Percentiles rank a stretch among this genome's conserved stretches.
These are phyloP conservation scores for Castanea sativa DNA, from an alignment of 306 rosid species.

Conservation along the genomic window DNA sequence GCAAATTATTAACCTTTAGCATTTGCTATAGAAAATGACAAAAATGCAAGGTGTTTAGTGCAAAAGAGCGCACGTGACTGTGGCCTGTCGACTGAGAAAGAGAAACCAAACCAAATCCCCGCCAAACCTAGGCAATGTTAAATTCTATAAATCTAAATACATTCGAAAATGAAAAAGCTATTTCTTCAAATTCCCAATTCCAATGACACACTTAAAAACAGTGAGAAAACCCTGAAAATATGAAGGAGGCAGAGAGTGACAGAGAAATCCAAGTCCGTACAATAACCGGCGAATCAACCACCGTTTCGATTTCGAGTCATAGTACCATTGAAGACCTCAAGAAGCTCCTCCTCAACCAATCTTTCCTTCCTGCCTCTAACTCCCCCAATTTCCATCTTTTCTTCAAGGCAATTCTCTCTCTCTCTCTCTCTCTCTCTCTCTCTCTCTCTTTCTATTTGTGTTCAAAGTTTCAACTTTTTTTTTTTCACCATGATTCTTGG, in stretches of 20 bases:
- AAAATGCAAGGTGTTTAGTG: no score
- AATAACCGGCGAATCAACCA: conserved; percentile 58
- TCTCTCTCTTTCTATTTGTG: neutral
- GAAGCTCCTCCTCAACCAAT: conserved; percentile 60
- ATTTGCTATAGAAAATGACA: no score
- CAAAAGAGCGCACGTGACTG: no score
- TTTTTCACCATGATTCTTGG: neutral
- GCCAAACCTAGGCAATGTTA: no score
- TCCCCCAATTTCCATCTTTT: conserved; percentile 82
- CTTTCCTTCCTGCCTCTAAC: conserved; percentile 54
- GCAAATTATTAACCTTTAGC: no score
- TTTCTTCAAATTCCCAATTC: no score
- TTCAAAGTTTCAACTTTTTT: no score
- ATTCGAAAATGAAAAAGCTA: no score
- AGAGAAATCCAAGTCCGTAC: conserved; percentile 57
- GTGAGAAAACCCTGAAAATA: neutral
- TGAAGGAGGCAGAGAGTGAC: conserved; percentile 24
- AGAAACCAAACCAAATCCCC: no score
- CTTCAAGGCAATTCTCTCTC: conserved; percentile 44
- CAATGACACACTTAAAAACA: no score
- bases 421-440: neutral
- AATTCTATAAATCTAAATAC: no score
- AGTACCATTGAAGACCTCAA: conserved; percentile 57
- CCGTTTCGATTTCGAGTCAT: conserved; percentile 37
- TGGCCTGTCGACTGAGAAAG: no score